Conservation (phyloP, 305 asterid species). For the Solanum hybrid region DNA sequence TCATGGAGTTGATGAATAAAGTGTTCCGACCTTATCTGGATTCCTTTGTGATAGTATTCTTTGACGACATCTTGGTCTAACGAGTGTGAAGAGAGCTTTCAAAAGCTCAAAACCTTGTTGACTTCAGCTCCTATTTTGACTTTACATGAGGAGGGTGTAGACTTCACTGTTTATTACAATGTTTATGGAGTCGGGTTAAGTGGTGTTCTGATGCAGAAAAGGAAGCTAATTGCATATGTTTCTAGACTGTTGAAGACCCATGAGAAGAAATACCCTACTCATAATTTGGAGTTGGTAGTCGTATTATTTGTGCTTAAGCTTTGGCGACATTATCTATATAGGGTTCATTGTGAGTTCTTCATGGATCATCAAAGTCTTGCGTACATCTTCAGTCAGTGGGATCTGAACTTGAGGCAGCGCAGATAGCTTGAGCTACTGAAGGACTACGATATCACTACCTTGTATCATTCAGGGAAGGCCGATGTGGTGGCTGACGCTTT, state of each 20-base stretch:
- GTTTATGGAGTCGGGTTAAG: too few relatives aligned
- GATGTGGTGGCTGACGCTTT: neutral
- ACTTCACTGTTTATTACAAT: too few relatives aligned
- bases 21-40: neutral
- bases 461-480: neutral
- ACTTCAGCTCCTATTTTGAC: neutral
- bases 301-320: neutral
- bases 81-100: neutral
- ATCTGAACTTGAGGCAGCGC: neutral
- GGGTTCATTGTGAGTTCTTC: neutral
- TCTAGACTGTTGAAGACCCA: neutral
- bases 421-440: neutral
- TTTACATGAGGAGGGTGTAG: neutral
- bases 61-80: neutral
- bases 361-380: neutral
- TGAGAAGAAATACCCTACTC: neutral
- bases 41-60: neutral
- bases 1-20: neutral
- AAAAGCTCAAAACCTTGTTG: neutral
- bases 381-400: neutral
- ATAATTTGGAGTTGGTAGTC: neutral
- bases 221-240: neutral
- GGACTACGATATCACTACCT: neutral
- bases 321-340: neutral
- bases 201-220: too few relatives aligned